phyloP scores from a whole-genome alignment of 805 yeast genomes.

The Torulaspora maleeae region DNA sequence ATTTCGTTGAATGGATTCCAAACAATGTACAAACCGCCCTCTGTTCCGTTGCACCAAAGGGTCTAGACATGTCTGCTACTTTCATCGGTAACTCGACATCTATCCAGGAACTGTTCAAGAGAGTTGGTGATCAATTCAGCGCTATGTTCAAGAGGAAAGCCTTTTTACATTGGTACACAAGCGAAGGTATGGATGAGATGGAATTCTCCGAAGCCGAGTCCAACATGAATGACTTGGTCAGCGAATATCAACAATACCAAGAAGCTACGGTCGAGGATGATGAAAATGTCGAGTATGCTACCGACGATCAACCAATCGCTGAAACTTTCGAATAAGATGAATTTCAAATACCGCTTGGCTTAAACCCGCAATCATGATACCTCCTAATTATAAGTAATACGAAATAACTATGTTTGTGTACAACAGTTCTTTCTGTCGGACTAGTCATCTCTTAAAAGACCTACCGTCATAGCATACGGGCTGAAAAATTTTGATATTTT shows the following conservation, averaged over 20 bases:
- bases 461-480: conserved; percentile 1
- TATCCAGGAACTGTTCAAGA: conserved; percentile 82
- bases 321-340: conserved; percentile 29
- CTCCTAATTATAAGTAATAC: neutral
- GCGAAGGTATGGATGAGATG: conserved; percentile 94
- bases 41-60: conserved; percentile 85
- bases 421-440: neutral
- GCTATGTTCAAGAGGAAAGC: conserved; percentile 94
- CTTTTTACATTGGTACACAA: conserved; percentile 92
- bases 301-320: conserved; percentile 42
- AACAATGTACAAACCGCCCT: conserved; percentile 92
- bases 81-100: conserved; percentile 92
- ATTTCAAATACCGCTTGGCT: conserved; percentile 1
- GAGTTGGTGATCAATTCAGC: conserved; percentile 84
- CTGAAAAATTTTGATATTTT: conserved; percentile 2
- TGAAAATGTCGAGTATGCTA: conserved; percentile 65
- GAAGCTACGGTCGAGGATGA: conserved; percentile 74
- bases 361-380: conserved; percentile 2
- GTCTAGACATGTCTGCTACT: conserved; percentile 83
- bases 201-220: conserved; percentile 94
- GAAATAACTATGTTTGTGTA: conserved; percentile 1
- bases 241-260: conserved; percentile 91
- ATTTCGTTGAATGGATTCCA: conserved; percentile 95
- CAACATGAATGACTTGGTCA: conserved; percentile 81
- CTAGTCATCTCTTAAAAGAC: neutral